These are phyloP conservation scores for Endoconidiophora laricicola DNA, from an alignment of 2,329 filamentous ascomycete genomes.

Conservation along the genomic window DNA sequence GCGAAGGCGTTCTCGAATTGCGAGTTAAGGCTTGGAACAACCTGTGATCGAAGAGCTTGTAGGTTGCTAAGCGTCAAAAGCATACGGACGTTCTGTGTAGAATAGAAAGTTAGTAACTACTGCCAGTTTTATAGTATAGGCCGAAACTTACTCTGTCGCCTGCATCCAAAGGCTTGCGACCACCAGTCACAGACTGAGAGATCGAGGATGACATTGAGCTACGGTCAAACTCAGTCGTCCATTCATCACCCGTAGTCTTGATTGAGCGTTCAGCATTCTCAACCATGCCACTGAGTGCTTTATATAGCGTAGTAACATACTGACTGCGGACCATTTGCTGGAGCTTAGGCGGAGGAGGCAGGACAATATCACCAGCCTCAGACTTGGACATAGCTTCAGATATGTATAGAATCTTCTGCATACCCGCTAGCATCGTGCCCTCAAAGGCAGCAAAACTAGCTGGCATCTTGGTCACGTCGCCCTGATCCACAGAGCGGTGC, in stretches of 20 bases:
- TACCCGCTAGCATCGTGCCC: conserved; percentile 59
- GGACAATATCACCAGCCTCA: conserved; percentile 59
- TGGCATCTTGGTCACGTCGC: conserved; percentile 84
- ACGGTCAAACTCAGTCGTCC: conserved; percentile 32
- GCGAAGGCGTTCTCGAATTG: conserved; percentile 91
- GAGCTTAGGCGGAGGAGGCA: conserved; percentile 71
- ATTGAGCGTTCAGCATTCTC: conserved; percentile 76
- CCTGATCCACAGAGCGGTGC: conserved; percentile 65
- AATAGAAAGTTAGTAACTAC: not conserved
- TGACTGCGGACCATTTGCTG: conserved; percentile 80
- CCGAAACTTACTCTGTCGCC: conserved; percentile 34
- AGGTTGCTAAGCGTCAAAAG: conserved; percentile 89
- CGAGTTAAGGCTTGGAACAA: conserved; percentile 74
- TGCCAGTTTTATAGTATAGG: not conserved
- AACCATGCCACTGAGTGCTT: conserved; percentile 85
- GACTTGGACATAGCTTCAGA: conserved; percentile 67
- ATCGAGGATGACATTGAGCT: conserved; percentile 10
- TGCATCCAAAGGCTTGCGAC: conserved; percentile 34
- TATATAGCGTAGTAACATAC: conserved; percentile 88
- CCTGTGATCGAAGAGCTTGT: conserved; percentile 60
- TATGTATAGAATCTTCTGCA: conserved; percentile 93
- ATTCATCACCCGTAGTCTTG: conserved; percentile 46
- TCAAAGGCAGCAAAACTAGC: conserved; percentile 74
- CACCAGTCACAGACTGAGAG: conserved; percentile 14
- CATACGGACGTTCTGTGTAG: conserved; percentile 65